phyloP scores from a whole-genome alignment of 176 grass and related monocot species.

The Paspalum vaginatum region DNA sequence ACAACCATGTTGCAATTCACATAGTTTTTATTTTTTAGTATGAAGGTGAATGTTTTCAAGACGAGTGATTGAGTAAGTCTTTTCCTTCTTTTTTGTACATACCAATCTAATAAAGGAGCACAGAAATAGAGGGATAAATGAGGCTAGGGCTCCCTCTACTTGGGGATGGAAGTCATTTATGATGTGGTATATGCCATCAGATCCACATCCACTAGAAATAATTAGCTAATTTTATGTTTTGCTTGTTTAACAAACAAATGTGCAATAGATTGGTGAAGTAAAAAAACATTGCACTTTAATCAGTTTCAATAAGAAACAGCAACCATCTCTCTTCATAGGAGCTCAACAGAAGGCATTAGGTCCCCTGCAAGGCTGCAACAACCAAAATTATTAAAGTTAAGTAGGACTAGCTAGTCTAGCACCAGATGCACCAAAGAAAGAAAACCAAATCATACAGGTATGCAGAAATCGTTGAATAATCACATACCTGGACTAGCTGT shows the following conservation, averaged over 20 bases:
- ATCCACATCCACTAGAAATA: constrained; percentile 7
- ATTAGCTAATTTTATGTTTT: not conserved
- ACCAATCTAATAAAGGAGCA: not conserved
- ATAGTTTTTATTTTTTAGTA: too few species aligned
- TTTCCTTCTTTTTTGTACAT: not conserved
- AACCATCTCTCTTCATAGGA: not conserved
- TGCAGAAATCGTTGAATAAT: not conserved
- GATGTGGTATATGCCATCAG: not conserved
- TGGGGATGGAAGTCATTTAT: not conserved
- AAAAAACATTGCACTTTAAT: not conserved
- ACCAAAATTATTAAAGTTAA: not conserved
- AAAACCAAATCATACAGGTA: constrained; percentile 5
- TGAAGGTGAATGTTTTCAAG: not conserved
- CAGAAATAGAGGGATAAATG: not conserved
- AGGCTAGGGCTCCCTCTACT: not conserved
- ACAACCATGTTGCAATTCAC: not conserved
- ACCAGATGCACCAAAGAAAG: constrained; percentile 11
- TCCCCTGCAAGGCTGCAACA: not conserved
- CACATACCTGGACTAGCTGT: constrained; percentile 8
- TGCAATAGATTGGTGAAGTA: not conserved
- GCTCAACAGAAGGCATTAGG: not conserved
- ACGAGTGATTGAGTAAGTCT: not conserved
- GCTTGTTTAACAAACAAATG: not conserved
- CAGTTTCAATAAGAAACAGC: not conserved
- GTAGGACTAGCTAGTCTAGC: not conserved